These are phyloP conservation scores for Moricandia moricandioides DNA, from an alignment of 345 rosid genomes.

Conservation along the genomic window DNA sequence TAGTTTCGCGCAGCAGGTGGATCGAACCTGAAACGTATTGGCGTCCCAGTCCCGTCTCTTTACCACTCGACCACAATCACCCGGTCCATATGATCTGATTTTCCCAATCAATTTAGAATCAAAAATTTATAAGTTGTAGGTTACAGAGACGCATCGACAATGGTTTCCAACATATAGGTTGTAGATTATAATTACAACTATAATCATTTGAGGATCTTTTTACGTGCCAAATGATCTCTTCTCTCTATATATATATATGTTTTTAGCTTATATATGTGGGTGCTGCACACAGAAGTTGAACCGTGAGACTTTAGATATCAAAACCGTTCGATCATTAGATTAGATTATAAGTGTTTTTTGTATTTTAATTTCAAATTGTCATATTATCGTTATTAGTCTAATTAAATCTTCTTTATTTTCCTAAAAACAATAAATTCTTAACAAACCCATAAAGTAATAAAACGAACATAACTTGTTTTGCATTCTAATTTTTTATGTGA, in stretches of 20 bases:
- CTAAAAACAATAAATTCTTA: background rate
- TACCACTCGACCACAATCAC: too few species aligned
- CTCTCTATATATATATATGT: too few species aligned
- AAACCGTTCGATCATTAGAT: background rate
- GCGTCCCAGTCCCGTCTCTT: too few species aligned
- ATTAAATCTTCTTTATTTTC: background rate
- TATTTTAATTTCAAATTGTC: background rate
- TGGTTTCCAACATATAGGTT: background rate
- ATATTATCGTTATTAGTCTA: background rate
- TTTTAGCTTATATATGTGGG: background rate
- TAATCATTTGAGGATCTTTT: slow-evolving; percentile 11
- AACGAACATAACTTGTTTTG: background rate
- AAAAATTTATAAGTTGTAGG: background rate
- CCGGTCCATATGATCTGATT: too few species aligned
- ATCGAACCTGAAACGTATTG: too few species aligned
- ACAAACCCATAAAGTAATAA: background rate
- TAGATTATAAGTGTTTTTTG: background rate
- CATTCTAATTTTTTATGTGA: too few species aligned
- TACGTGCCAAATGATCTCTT: slow-evolving; percentile 2
- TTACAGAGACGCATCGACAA: slow-evolving; percentile 17
- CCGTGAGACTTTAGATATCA: background rate
- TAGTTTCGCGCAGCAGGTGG: too few species aligned
- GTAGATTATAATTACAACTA: background rate
- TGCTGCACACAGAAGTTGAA: background rate
- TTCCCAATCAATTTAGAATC: background rate